These are phyloP conservation scores for Megacollybia marginata DNA, from an alignment of 768 basidiomycete genomes.

Conservation along the genomic window DNA sequence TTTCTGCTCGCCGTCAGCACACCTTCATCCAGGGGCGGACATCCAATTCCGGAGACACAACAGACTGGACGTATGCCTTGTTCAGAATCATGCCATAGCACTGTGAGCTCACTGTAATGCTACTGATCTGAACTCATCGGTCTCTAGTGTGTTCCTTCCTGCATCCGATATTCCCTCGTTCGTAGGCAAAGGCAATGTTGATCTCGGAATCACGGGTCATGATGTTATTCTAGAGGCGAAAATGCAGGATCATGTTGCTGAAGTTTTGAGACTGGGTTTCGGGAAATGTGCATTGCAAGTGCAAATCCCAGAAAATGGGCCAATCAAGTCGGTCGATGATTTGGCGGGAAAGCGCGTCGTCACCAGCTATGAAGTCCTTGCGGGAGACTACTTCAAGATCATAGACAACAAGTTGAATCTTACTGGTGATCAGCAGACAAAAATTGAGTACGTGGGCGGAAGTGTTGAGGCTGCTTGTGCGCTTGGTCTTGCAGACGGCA, in stretches of 20 bases:
- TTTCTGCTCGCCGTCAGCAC: slow-evolving; percentile 2
- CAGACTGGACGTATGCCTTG: slow-evolving; percentile 90
- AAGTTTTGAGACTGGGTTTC: slow-evolving; percentile 80
- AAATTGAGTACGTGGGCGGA: slow-evolving; percentile 93
- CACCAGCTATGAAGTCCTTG: slow-evolving; percentile 90
- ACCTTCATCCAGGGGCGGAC: slow-evolving; percentile 65
- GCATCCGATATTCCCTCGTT: slow-evolving; percentile 97
- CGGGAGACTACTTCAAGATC: slow-evolving; percentile 66
- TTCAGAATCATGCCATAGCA: slow-evolving; percentile 87
- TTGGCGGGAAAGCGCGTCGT: slow-evolving; percentile 90
- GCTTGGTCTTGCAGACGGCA: slow-evolving; percentile 92
- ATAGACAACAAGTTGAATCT: slow-evolving; percentile 51
- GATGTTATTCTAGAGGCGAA: slow-evolving; percentile 91
- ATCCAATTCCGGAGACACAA: slow-evolving; percentile 87
- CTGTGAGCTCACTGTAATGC: slow-evolving; percentile 52
- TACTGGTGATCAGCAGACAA: slow-evolving; percentile 54
- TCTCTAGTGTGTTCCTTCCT: slow-evolving; percentile 83
- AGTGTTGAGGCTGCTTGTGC: slow-evolving; percentile 98
- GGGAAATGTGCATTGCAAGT: slow-evolving; percentile 88
- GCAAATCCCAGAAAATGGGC: slow-evolving; percentile 77
- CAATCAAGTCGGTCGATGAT: slow-evolving; percentile 65
- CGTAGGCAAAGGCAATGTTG: slow-evolving; percentile 95
- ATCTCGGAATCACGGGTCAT: slow-evolving; percentile 96
- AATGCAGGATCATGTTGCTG: slow-evolving; percentile 72
- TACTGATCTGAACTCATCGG: background rate